A percentile compares a stretch with the other conserved stretches of the same genome.
phyloP scores from a whole-genome alignment of 2,329 filamentous ascomycete genomes.

The Macroventuria anomochaeta region DNA sequence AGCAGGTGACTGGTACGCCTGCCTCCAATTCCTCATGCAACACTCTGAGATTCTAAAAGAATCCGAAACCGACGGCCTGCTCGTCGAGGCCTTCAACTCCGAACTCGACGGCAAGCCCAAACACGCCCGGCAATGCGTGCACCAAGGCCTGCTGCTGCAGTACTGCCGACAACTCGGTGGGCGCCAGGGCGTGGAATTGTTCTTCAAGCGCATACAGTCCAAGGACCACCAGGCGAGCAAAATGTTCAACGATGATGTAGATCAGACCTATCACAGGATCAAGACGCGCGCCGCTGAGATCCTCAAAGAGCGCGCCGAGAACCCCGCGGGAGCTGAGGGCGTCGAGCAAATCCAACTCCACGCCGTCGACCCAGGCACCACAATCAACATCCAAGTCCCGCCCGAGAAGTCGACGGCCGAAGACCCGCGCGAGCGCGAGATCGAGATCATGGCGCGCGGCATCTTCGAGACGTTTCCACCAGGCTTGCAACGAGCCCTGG shows the following conservation, averaged over 20 bases:
- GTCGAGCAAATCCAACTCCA: conserved; percentile 98
- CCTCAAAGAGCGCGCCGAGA: conserved; percentile 60
- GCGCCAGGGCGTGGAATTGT: conserved; percentile 83
- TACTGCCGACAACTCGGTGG: conserved; percentile 93
- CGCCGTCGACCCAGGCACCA: conserved; percentile 89
- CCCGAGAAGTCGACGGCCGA: conserved; percentile 56
- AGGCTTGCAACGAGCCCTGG: conserved; percentile 80
- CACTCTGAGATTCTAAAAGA: conserved; percentile 82
- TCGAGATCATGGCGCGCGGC: conserved; percentile 66
- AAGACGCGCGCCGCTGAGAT: conserved; percentile 78
- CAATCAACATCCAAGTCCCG: conserved; percentile 87
- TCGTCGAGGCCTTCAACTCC: conserved; percentile 90
- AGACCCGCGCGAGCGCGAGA: conserved; percentile 63
- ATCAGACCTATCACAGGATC: conserved; percentile 84
- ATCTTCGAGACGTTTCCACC: conserved; percentile 86
- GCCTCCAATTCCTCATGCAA: conserved; percentile 76
- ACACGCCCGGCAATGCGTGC: conserved; percentile 84
- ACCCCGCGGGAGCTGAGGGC: conserved; percentile 63
- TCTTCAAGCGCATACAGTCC: conserved; percentile 95
- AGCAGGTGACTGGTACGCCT: conserved; percentile 73
- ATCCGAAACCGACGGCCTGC: conserved; percentile 85
- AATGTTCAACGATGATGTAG: conserved; percentile 91
- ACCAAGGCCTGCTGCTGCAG: conserved; percentile 89
- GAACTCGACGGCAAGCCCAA: conserved; percentile 78
- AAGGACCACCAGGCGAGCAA: conserved; percentile 87